Evolutionary conservation across 2,329 filamentous ascomycete genomes (phyloP), one percentile per base, ranked within the genome.

Genomic region (Xylariaceae sp.): DNA sequence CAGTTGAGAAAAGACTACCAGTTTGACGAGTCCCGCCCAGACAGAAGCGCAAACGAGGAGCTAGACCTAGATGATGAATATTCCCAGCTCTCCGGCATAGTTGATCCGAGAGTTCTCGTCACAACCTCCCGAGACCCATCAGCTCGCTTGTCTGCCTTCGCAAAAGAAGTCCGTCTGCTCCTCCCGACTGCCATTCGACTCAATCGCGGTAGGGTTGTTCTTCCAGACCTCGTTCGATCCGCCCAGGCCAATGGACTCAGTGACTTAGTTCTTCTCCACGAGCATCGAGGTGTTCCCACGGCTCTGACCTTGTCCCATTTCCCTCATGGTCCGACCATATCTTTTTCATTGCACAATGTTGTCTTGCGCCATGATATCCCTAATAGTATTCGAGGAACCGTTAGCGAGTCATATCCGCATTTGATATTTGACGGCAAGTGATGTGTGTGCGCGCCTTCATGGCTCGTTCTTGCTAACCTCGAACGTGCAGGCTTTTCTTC

Each of bases 301-400:
- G 93, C 92, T 1, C 77, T 99, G 65, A 91, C 89, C 2, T 75
- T 92, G 62, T 86, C 85, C n/a, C 87, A 95, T 74, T 83, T 93
- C 61, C 87, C 91, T 10, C 89, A 92, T 65, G 89, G 90, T 0
- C 86, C 90, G n/a, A 89, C 90, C 4, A 88, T 88, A 26, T 92
- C 89, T 9, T 96, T 96, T 74, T 92, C 88, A 4, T 79, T 97
- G 18, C 91, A 96, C 73, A 98, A 99, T 63, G 93, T 98, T 2
- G 89, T 97, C 9, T 79, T 99, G 48, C 87, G 95, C 44, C 90
- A 93, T 57, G 95, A 99, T 71, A 96, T 99, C 19, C 93, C 95
- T 1, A 92, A 95, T 62, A 86, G 89, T 42, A 85, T 91, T 7
- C 84, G 90, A 55, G 95, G 95, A 46, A 96, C 92, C 1, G 91